Evolutionary conservation across 495 filamentous ascomycete genomes (phyloP).

Genomic region (Aspergillus wentii): DNA sequence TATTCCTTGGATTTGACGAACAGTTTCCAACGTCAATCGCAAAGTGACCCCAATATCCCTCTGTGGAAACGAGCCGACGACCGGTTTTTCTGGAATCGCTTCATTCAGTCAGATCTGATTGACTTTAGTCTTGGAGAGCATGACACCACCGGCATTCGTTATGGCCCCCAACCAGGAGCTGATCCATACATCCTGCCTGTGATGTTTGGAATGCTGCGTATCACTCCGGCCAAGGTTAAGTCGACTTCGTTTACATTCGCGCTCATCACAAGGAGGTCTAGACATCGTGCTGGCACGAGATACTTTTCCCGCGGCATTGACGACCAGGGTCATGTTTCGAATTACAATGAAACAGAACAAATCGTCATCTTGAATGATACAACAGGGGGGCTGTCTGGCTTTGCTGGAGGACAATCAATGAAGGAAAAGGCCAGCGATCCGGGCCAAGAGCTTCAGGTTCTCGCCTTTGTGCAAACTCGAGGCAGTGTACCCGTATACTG

Average conservation of each 20-base stretch:
- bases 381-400: slow-evolving; percentile 69
- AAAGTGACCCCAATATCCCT: slow-evolving; percentile 60
- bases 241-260: slow-evolving; percentile 76
- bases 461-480: slow-evolving; percentile 92
- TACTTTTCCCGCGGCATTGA: slow-evolving; percentile 94
- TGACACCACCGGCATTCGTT: slow-evolving; percentile 42
- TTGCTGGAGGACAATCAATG: slow-evolving; percentile 69
- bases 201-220: slow-evolving; percentile 91
- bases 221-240: slow-evolving; percentile 75
- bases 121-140: slow-evolving; percentile 60
- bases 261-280: slow-evolving; percentile 80
- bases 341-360: slow-evolving; percentile 98
- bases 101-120: slow-evolving; percentile 86
- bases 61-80: slow-evolving; percentile 93
- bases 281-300: slow-evolving; percentile 82
- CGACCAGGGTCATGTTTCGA: slow-evolving; percentile 87
- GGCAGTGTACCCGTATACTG: slow-evolving; percentile 93
- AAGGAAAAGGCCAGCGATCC: slow-evolving; percentile 55
- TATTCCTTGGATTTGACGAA: slow-evolving; percentile 95
- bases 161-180: slow-evolving; percentile 64
- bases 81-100: slow-evolving; percentile 97
- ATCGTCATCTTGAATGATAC: slow-evolving; percentile 79
- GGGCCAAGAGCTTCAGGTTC: slow-evolving; percentile 74
- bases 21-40: slow-evolving; percentile 86
- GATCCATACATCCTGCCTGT: slow-evolving; percentile 94